Base-by-base conservation (phyloP, 768 basidiomycete genomes). In the Tricholoma hemisulphureum region DNA sequence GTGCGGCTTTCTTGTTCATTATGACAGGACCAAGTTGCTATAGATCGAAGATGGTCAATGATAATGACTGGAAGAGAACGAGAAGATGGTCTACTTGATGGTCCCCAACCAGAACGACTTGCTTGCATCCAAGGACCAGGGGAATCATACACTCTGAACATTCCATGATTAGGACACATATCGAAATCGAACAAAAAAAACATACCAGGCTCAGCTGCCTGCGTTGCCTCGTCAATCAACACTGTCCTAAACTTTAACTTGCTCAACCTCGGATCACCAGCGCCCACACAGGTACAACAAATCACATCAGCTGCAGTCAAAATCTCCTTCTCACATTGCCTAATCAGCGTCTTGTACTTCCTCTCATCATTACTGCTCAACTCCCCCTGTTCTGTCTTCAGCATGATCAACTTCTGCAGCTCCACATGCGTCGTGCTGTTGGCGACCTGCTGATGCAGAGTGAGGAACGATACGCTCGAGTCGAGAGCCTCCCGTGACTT, bases 1-100 rank as follows among this genome's bases (percentile, higher is more conserved):
- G 91, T 2, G 97, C 96, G 0, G 97, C 97, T 69, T 99, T 98
- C 84, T 99, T 99, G 84, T 98, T 99, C 97, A 99, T 98, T 71
- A 99, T 98, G 66, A 98, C 97, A 6, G 97, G 97, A 1, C 97
- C 97, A 51, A 98, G 87, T 81, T 98, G 97, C 79, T 91, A 29
- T n/a, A 55, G n/a, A 70, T 31, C 53, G 29, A 37, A 61, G 20
- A 60, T 53, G 4, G 53, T 2, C 56, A 58, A 26, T 60, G 45
- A 26, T 46, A 6, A 28, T 32, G 3, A 26, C 28, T 29, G 21
- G 18, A 13, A n/a, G 32, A 14, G 11, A 23, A 14, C 34, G 21
- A 43, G 64, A 67, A 63, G 77, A 31, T 2, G 48, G 56, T 61
- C 21, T 65, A 78, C 78, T 70, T 81, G 93, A 71, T 97, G 92